These are phyloP conservation scores for Colletotrichum sp. DNA, from an alignment of 2,329 filamentous ascomycete genomes.

Conservation along the genomic window DNA sequence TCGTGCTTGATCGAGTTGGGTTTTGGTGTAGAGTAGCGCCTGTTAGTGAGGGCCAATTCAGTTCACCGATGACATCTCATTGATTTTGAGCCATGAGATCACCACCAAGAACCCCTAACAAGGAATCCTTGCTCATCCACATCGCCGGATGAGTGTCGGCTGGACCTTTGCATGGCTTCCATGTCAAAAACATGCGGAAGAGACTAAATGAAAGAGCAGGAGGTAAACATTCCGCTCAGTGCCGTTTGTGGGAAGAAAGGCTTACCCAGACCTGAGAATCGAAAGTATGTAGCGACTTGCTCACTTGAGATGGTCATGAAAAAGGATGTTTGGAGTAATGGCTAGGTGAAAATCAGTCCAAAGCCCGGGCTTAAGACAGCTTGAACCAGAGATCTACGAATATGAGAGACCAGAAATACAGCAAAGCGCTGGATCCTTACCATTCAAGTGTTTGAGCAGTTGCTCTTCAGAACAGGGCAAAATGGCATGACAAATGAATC, in stretches of 20 bases:
- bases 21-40: not conserved
- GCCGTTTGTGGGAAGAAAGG: not conserved
- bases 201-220: too few species aligned
- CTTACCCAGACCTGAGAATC: not conserved
- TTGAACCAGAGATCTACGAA: not conserved
- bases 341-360: not conserved
- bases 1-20: not conserved
- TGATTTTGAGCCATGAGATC: too few species aligned
- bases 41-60: not conserved
- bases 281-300: not conserved
- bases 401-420: not conserved
- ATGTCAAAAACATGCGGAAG: accelerated
- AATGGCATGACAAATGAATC: not conserved
- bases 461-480: not conserved
- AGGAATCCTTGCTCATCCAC: too few species aligned
- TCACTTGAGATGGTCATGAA: not conserved
- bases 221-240: accelerated
- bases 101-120: too few species aligned
- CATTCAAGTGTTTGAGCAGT: not conserved
- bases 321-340: not conserved
- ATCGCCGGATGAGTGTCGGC: too few species aligned
- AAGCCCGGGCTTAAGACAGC: not conserved
- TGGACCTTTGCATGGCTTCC: too few species aligned
- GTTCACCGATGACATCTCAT: not conserved
- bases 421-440: not conserved